Base-by-base conservation (phyloP, 208 protist genomes). In the Strigomonas culicis region DNA sequence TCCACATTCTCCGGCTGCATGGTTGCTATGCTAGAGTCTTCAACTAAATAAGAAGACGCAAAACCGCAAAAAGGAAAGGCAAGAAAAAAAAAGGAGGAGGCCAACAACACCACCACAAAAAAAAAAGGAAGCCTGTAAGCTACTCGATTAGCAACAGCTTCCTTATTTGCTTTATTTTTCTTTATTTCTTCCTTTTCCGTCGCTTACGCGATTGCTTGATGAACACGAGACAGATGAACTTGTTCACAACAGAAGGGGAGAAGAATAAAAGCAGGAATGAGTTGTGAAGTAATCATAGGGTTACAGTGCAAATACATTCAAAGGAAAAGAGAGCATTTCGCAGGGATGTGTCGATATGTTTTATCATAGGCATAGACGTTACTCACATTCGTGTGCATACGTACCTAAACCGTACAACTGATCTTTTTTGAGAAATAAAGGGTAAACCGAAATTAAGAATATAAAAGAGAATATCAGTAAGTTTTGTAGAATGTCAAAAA, bases 401-500 rank as follows among this genome's bases (percentile, higher is more conserved):
- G 39, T 46, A 46, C 11, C 39, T n/a, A 46, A 46, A 46, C 10
- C 39, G 17, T 46, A n/a, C 11, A 46, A n/a, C n/a, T n/a, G n/a
- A n/a, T n/a, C n/a, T n/a, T n/a, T n/a, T n/a, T n/a, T n/a, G 39
- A 46, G 39, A 10, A n/a, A 46, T 46, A 46, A 10, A 46, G 10
- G 39, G 17, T 46, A 46, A 46, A n/a, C 10, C 10, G 10, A 46
- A 46, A 46, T n/a, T n/a, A 46, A 46, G 39, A 46, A 46, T 46
- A 17, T 17, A 17, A 17, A 46, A 46, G 10, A 46, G 39, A n/a
- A n/a, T 10, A 25, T 30, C 24, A 21, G 39, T 31, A 36, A 30
- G 39, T 64, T 50, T 50, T 52, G 1, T 52, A 57, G 64, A 1
- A 49, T 25, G 57, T 34, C 30, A 27, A 63, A 43, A 51, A 63